phyloP scores from a whole-genome alignment of 805 yeast genomes.

The Tanozyma kutaoensis region DNA sequence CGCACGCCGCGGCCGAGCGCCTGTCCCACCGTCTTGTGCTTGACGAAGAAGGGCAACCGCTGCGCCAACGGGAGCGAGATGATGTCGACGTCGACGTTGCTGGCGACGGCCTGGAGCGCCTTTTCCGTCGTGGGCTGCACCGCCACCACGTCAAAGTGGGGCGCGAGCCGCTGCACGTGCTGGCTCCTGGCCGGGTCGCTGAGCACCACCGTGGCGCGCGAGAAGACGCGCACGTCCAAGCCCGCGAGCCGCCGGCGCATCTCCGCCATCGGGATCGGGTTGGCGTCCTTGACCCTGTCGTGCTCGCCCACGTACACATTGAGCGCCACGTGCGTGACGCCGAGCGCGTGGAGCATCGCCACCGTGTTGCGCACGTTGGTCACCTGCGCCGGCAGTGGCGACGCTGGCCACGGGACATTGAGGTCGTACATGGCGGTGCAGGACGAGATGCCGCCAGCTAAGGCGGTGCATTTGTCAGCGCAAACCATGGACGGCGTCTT shows the following conservation, averaged over 20 bases:
- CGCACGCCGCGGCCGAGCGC: constrained; percentile 75
- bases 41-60: constrained; percentile 62
- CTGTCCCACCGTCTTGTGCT: constrained; percentile 74
- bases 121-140: constrained; percentile 72
- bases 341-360: constrained; percentile 41
- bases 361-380: constrained; percentile 34
- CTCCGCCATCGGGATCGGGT: constrained; percentile 29
- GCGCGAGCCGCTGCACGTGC: constrained; percentile 32
- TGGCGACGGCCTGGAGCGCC: constrained; percentile 60
- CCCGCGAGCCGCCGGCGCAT: constrained; percentile 9
- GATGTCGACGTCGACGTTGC: constrained; percentile 69
- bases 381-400: constrained; percentile 30
- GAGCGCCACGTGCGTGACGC: constrained; percentile 67
- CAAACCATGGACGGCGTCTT: constrained; percentile 18
- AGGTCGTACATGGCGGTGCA: constrained; percentile 34
- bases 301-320: constrained; percentile 45
- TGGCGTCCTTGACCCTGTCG: constrained; percentile 36
- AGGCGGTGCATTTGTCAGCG: background rate
- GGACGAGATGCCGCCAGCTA: background rate
- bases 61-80: constrained; percentile 57
- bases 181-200: constrained; percentile 72
- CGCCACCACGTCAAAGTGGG: constrained; percentile 62
- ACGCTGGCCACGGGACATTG: constrained; percentile 63
- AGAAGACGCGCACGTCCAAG: constrained; percentile 33
- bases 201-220: constrained; percentile 64